Percentiles rank a stretch among this genome's conserved stretches.
phyloP scores from a whole-genome alignment of 164 flowering plant species.

The Tinospora cordifolia region DNA sequence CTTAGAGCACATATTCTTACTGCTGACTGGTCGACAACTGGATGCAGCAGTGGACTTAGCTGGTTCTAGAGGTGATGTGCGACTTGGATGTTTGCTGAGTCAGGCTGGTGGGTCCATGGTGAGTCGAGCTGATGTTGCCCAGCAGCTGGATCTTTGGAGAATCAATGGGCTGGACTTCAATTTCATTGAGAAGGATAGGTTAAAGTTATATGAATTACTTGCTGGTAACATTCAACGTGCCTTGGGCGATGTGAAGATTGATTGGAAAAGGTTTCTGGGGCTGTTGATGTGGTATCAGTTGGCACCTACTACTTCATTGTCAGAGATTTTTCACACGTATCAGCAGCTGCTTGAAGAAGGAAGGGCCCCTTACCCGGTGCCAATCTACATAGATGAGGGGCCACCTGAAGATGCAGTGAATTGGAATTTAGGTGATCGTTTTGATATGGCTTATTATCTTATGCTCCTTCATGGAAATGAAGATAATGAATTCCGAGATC shows the following conservation, averaged over 20 bases:
- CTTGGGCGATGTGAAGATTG: slow-evolving; percentile 43
- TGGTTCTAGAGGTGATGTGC: slow-evolving; percentile 79
- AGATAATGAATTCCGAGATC: slow-evolving; percentile 34
- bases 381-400: slow-evolving; percentile 81
- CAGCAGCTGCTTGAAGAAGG: slow-evolving; percentile 60
- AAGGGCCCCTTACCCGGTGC: slow-evolving; percentile 78
- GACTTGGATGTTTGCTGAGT: slow-evolving; percentile 86
- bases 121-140: slow-evolving; percentile 63
- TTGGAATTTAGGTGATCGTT: slow-evolving; percentile 36
- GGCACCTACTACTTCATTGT: slow-evolving; percentile 64
- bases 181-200: slow-evolving; percentile 74
- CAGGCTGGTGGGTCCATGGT: slow-evolving; percentile 88
- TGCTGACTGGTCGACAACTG: slow-evolving; percentile 76
- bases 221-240: slow-evolving; percentile 75
- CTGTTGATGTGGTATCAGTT: slow-evolving; percentile 89
- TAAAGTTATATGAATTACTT: slow-evolving; percentile 76
- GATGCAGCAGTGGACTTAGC: slow-evolving; percentile 85
- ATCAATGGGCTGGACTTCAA: slow-evolving; percentile 76
- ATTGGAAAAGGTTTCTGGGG: slow-evolving; percentile 95
- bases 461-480: slow-evolving; percentile 81
- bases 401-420: slow-evolving; percentile 32
- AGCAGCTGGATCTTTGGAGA: slow-evolving; percentile 79
- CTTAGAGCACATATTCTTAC: slow-evolving; percentile 63
- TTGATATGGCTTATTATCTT: slow-evolving; percentile 84
- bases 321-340: slow-evolving; percentile 50